These are phyloP conservation scores for Lasiodiplodia gonubiensis DNA, from an alignment of 2,329 filamentous ascomycete species.

Conservation along the genomic window DNA sequence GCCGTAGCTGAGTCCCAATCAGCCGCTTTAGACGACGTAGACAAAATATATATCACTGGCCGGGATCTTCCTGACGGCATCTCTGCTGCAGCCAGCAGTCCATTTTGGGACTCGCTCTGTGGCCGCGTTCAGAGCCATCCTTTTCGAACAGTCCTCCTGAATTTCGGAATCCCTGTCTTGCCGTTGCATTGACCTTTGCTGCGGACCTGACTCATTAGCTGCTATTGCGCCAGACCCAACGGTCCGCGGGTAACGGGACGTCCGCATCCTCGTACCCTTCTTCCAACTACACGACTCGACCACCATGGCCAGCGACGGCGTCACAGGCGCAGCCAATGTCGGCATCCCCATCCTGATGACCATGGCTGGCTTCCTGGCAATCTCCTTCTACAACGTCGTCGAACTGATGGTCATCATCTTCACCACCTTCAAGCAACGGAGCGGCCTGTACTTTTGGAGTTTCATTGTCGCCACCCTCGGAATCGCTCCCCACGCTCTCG, in stretches of 20 bases:
- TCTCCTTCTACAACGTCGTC: slow-evolving; percentile 49
- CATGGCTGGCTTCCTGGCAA: slow-evolving; percentile 41
- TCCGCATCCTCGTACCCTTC: not conserved
- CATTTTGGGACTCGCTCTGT: slow-evolving; percentile 17
- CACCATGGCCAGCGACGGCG: slow-evolving; percentile 13
- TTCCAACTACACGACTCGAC: not conserved
- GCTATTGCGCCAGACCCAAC: not conserved
- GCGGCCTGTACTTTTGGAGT: slow-evolving; percentile 58
- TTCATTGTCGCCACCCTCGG: slow-evolving; percentile 51
- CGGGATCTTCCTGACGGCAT: not conserved
- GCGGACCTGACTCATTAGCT: slow-evolving; percentile 10
- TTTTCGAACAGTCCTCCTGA: not conserved
- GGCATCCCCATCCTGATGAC: slow-evolving; percentile 32
- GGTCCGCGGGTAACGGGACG: not conserved
- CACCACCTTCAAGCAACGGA: slow-evolving; percentile 54
- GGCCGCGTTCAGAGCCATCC: not conserved
- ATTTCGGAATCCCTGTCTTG: not conserved
- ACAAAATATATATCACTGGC: not conserved
- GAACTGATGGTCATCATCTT: slow-evolving; percentile 52
- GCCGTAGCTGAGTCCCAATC: not conserved
- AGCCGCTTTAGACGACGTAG: not conserved
- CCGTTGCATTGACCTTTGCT: not conserved
- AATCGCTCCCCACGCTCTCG: slow-evolving; percentile 55
- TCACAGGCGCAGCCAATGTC: slow-evolving; percentile 5
- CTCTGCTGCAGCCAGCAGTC: not conserved